Evolutionary conservation across 2,329 filamentous ascomycete species (phyloP).

Genomic region (Aureobasidium uvarum): DNA sequence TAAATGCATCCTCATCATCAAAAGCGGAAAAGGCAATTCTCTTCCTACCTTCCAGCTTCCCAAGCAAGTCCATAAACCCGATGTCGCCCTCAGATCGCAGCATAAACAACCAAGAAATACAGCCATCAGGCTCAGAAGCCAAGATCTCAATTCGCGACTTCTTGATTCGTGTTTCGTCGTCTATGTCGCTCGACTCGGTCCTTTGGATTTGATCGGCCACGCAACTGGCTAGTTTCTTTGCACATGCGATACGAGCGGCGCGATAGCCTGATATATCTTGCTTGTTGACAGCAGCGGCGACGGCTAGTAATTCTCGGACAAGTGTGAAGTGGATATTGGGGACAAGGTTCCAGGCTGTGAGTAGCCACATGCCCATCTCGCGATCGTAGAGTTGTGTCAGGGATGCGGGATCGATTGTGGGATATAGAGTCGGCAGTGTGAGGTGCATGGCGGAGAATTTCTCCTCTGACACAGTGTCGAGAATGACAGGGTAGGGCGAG

Average conservation of each 20-base stretch:
- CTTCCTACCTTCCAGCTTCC: neutral
- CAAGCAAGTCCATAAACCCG: neutral
- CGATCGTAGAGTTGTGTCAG: neutral
- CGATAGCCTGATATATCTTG: neutral
- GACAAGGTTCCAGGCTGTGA: slow-evolving; percentile 5
- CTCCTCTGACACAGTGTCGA: neutral
- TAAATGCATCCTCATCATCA: neutral
- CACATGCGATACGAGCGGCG: neutral
- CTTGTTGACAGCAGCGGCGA: neutral
- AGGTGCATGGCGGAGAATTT: no score
- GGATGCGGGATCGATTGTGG: neutral
- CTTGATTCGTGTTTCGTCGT: neutral
- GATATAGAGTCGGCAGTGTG: neutral
- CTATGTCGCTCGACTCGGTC: neutral
- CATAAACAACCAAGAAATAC: slow-evolving; percentile 14
- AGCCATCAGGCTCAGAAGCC: neutral
- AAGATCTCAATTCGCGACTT: neutral
- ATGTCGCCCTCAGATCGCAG: neutral
- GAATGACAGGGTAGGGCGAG: neutral
- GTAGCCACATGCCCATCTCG: slow-evolving; percentile 15
- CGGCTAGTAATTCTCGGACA: neutral
- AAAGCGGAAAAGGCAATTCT: slow-evolving; percentile 1
- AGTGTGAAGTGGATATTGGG: neutral
- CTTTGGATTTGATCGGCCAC: slow-evolving; percentile 2
- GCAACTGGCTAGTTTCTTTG: neutral